Conservation (phyloP, 2,329 filamentous ascomycete species). For the Fusarium sp. region DNA sequence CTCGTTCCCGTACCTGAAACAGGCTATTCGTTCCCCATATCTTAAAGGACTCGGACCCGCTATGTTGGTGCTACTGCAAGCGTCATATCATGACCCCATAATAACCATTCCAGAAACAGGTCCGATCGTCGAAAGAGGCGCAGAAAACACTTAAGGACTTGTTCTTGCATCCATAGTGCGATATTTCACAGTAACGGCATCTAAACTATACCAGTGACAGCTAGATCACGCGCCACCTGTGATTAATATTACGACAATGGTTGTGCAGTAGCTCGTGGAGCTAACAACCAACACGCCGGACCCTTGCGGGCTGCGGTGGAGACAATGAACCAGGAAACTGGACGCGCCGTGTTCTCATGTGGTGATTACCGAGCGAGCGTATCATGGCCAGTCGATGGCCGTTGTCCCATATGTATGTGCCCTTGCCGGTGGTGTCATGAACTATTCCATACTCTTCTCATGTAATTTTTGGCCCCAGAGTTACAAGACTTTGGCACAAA, state of each 20-base stretch:
- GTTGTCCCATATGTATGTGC: background rate
- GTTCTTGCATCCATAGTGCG: background rate
- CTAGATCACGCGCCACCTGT: background rate
- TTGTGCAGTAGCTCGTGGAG: background rate
- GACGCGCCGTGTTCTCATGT: background rate
- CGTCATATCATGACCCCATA: background rate
- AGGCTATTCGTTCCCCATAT: background rate
- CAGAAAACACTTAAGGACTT: background rate
- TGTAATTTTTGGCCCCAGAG: background rate
- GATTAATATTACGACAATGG: background rate
- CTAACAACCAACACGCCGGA: background rate
- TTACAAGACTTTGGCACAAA: background rate
- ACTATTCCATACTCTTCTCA: background rate
- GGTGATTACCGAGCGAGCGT: background rate
- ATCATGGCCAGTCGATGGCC: background rate
- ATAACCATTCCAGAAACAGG: background rate
- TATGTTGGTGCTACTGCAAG: background rate
- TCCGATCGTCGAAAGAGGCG: background rate
- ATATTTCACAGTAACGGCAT: no score
- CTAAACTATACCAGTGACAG: background rate
- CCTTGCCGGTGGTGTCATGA: background rate
- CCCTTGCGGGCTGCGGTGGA: background rate
- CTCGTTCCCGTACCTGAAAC: background rate
- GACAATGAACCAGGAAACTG: background rate
- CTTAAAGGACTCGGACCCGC: background rate